These are phyloP conservation scores for Cyclotella atomus DNA, from an alignment of 108 stramenopile genomes.

Conservation along the genomic window DNA sequence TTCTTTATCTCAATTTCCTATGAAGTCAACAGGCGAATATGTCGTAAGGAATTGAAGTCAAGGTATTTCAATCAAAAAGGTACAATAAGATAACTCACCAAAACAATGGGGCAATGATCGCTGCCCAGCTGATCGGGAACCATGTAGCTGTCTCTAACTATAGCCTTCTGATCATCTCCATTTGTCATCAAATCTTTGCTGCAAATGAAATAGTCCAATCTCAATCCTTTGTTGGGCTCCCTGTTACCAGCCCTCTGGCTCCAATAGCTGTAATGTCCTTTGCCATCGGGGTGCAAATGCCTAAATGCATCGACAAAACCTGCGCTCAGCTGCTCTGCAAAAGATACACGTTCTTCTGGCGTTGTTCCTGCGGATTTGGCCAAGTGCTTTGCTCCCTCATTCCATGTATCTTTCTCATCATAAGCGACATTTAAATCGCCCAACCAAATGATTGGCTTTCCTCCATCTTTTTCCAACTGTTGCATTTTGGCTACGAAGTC, in stretches of 20 bases:
- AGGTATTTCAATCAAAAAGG: too few relatives aligned
- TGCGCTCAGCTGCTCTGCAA: slow-evolving; percentile 67
- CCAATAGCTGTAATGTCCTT: slow-evolving; percentile 93
- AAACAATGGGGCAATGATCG: slow-evolving; percentile 86
- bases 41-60: too few relatives aligned
- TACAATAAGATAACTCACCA: slow-evolving; percentile 62
- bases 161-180: slow-evolving; percentile 45
- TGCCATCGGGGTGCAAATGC: slow-evolving; percentile 75
- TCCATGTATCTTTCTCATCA: slow-evolving; percentile 87
- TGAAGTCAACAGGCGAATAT: too few relatives aligned
- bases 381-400: slow-evolving; percentile 92
- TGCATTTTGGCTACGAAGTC: slow-evolving; percentile 80
- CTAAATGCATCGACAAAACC: slow-evolving; percentile 91
- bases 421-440: slow-evolving; percentile 95
- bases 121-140: slow-evolving; percentile 72
- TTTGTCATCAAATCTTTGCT: slow-evolving; percentile 67
- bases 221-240: slow-evolving; percentile 91
- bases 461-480: slow-evolving; percentile 59
- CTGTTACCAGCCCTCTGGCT: slow-evolving; percentile 86
- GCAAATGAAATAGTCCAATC: slow-evolving; percentile 92
- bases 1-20: too few relatives aligned
- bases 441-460: slow-evolving; percentile 86
- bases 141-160: slow-evolving; percentile 86
- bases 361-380: slow-evolving; percentile 91
- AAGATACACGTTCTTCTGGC: slow-evolving; percentile 83